phyloP scores from a whole-genome alignment of 306 rosid species.

The Fagus sylvatica region DNA sequence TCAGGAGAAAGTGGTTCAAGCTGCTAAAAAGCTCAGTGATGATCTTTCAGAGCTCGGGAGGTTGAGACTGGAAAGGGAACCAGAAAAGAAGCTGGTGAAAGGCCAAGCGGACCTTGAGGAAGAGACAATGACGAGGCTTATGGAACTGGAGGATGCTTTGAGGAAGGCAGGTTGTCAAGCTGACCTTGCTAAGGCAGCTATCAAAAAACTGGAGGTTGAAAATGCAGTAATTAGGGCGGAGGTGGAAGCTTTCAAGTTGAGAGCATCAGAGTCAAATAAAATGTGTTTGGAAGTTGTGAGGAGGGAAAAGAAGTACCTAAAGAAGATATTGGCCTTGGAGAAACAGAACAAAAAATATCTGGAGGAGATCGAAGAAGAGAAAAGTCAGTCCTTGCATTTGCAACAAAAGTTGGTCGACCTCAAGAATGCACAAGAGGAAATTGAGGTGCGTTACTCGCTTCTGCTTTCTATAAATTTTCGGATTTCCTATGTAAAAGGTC shows the following conservation, averaged over 20 bases:
- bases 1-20: conserved; percentile 6
- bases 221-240: conserved; percentile 9
- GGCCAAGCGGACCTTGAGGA: neutral
- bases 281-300: neutral
- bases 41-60: neutral
- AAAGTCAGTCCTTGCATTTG: neutral
- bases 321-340: conserved; percentile 5
- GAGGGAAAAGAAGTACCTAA: conserved; percentile 3
- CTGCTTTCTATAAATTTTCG: neutral
- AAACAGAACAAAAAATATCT: neutral
- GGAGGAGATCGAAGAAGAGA: neutral
- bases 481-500: neutral
- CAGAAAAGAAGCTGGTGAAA: neutral
- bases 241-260: conserved; percentile 10
- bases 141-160: neutral
- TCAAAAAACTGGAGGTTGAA: neutral
- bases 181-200: neutral
- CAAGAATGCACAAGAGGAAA: conserved; percentile 2
- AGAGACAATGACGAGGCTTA: neutral
- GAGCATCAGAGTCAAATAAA: conserved; percentile 6
- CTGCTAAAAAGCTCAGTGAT: conserved; percentile 13
- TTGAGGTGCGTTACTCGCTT: conserved; percentile 1
- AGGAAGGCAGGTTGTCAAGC: neutral
- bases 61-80: neutral
- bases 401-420: neutral